Conservation (phyloP, 106 monocot genomes). For the Chionographis japonica region DNA sequence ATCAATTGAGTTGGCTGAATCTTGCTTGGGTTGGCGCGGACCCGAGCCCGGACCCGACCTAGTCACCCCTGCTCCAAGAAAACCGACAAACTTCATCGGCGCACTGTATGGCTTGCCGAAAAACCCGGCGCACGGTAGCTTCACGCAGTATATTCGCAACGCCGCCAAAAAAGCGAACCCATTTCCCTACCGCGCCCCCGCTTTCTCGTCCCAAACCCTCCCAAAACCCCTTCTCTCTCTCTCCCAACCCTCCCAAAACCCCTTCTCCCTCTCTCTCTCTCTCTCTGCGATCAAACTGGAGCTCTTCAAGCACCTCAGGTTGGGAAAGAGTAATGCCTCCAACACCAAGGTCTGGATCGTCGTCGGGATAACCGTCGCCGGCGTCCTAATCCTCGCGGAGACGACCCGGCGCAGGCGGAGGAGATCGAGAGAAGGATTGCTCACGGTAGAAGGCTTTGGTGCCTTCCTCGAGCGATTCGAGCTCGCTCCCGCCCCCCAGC, state of each 20-base stretch:
- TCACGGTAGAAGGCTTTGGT: constrained; percentile 36
- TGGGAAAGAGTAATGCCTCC: constrained; percentile 23
- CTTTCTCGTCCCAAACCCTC: constrained; percentile 15
- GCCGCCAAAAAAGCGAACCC: background rate
- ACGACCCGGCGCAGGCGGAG: constrained; percentile 36
- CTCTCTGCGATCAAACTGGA: constrained; percentile 25
- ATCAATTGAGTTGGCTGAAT: too few species aligned
- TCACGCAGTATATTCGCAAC: too few species aligned
- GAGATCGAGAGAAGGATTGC: background rate
- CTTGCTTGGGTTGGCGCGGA: too few species aligned
- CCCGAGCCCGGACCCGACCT: too few species aligned
- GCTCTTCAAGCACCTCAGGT: constrained; percentile 14
- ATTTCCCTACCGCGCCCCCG: background rate
- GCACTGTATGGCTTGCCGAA: too few species aligned
- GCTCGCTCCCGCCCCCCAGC: constrained; percentile 65
- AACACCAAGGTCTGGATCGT: constrained; percentile 66
- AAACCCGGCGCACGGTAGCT: background rate
- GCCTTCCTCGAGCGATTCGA: constrained; percentile 90
- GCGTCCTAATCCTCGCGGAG: constrained; percentile 62
- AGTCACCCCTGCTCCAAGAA: too few species aligned
- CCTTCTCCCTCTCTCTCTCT: background rate
- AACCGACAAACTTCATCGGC: too few species aligned
- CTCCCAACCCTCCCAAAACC: constrained; percentile 6
- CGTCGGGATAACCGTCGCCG: constrained; percentile 65
- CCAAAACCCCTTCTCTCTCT: constrained; percentile 21